A percentile compares a stretch with the other conserved stretches of the same genome.
Conservation (phyloP, 208 protist genomes). For the Leishmania aethiopica region DNA sequence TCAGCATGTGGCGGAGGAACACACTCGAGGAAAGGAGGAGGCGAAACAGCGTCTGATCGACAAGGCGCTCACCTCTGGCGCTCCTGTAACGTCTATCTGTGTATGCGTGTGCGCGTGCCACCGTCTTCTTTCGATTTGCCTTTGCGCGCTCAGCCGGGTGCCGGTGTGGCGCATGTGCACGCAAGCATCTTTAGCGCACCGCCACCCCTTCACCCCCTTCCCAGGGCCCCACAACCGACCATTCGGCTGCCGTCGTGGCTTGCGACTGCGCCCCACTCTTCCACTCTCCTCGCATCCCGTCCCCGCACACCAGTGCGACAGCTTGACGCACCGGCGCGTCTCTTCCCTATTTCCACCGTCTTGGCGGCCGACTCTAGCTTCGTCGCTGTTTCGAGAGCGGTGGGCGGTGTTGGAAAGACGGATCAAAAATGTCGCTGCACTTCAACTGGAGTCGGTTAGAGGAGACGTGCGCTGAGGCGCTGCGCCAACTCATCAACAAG, state of each 20-base stretch:
- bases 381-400: neutral
- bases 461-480: constrained; percentile 65
- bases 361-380: neutral
- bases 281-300: neutral
- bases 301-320: neutral
- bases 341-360: neutral
- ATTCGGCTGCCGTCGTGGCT: neutral
- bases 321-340: neutral
- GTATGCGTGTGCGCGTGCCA: neutral
- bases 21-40: too few species aligned
- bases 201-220: neutral
- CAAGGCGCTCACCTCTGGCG: neutral
- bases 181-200: neutral
- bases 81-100: neutral
- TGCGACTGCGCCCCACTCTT: neutral
- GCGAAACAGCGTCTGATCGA: neutral
- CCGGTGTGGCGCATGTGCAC: neutral
- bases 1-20: too few species aligned
- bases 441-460: constrained; percentile 83
- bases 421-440: constrained; percentile 39
- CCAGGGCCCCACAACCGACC: neutral
- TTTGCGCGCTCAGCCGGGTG: too few species aligned
- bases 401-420: neutral
- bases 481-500: constrained; percentile 66
- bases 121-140: neutral